Percentiles rank a stretch among this genome's conserved stretches.
Evolutionary conservation across 31 red algal genomes (phyloP).

Genomic region (Porphyra umbilicalis): DNA sequence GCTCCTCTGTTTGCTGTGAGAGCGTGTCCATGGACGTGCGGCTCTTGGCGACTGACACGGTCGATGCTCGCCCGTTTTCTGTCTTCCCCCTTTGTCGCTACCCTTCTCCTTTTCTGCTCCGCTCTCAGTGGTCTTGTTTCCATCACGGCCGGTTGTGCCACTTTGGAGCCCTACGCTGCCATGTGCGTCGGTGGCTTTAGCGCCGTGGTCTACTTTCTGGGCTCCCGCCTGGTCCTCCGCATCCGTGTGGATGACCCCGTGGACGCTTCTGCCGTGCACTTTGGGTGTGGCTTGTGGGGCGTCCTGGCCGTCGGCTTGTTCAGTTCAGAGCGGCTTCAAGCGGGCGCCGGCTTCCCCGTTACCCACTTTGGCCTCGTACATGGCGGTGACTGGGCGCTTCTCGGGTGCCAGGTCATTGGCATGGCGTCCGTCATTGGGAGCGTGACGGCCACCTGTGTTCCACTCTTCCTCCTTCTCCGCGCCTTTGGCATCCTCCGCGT

Average conservation of each 20-base stretch:
- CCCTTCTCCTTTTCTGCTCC: neutral
- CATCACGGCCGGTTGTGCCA: constrained; percentile 82
- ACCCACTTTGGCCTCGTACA: constrained; percentile 27
- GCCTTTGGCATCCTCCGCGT: constrained; percentile 61
- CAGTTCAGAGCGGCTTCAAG: constrained; percentile 31
- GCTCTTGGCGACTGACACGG: no score
- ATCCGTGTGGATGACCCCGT: constrained; percentile 95
- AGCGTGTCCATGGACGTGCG: constrained; percentile 88
- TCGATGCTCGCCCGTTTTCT: no score
- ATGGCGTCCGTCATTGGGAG: constrained; percentile 25
- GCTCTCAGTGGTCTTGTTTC: constrained; percentile 59
- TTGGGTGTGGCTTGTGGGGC: constrained; percentile 70
- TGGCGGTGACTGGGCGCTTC: constrained; percentile 39
- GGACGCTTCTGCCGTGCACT: constrained; percentile 86
- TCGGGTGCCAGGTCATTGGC: constrained; percentile 62
- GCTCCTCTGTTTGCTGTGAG: constrained; percentile 10
- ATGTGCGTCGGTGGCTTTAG: constrained; percentile 65
- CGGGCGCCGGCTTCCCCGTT: constrained; percentile 25
- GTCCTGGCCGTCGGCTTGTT: constrained; percentile 37
- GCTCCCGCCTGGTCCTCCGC: constrained; percentile 24
- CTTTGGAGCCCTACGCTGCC: constrained; percentile 69
- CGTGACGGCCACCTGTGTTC: constrained; percentile 27
- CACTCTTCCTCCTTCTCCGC: constrained; percentile 71
- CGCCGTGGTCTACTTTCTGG: constrained; percentile 43
- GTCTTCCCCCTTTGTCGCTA: neutral